A percentile compares a stretch with the other conserved stretches of the same genome.
Evolutionary conservation across 257 asterid species (phyloP).

Genomic region (Solanum lycopersicoides): DNA sequence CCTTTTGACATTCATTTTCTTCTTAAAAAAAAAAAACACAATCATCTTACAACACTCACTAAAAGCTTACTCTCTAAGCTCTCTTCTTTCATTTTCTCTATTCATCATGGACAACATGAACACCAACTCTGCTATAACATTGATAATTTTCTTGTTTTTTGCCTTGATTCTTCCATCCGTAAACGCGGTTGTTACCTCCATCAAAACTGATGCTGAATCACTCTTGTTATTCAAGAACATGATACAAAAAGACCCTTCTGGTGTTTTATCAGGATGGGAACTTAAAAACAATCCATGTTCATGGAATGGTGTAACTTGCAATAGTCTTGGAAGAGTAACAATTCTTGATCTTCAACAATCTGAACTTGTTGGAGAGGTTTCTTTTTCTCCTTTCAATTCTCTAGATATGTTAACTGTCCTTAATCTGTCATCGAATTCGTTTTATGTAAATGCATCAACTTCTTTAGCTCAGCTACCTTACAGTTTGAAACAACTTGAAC

Average conservation of each 20-base stretch:
- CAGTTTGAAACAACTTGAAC: conserved; percentile 43
- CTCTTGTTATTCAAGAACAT: conserved; percentile 75
- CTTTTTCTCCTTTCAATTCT: conserved; percentile 40
- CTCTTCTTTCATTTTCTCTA: not conserved
- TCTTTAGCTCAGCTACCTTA: conserved; percentile 54
- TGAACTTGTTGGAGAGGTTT: conserved; percentile 49
- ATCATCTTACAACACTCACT: conserved; percentile 1
- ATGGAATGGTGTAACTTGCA: conserved; percentile 69
- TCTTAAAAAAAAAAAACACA: not conserved
- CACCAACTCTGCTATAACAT: conserved; percentile 1
- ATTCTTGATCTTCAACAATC: conserved; percentile 66
- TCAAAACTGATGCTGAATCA: conserved; percentile 51
- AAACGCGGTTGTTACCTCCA: conserved; percentile 10
- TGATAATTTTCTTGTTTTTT: conserved; percentile 5
- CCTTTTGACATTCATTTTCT: conserved; percentile 8
- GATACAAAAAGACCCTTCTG: conserved; percentile 52
- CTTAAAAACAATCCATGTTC: conserved; percentile 46
- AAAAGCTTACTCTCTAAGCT: conserved; percentile 6
- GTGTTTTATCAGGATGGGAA: conserved; percentile 56
- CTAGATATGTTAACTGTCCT: conserved; percentile 48
- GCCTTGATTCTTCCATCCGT: conserved; percentile 5
- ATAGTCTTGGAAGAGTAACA: conserved; percentile 36
- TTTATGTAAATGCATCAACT: conserved; percentile 36
- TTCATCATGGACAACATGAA: conserved; percentile 20
- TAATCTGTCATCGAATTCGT: conserved; percentile 59